These are phyloP conservation scores for Scheffersomyces amazonensis DNA, from an alignment of 805 yeast species.

Conservation along the genomic window DNA sequence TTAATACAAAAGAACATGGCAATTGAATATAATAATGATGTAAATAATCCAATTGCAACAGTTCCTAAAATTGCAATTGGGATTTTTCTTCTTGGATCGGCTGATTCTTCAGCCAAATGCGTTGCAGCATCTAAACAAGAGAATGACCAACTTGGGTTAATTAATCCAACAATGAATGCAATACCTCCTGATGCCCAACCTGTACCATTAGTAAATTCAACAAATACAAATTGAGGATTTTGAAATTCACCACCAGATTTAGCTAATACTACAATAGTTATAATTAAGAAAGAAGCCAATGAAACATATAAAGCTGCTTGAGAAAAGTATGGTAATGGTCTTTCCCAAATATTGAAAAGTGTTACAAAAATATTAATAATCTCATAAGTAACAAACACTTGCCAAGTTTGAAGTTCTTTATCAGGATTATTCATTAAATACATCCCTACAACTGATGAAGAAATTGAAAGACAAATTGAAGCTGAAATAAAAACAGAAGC, in stretches of 20 bases:
- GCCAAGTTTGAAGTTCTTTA: slow-evolving; percentile 47
- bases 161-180: slow-evolving; percentile 67
- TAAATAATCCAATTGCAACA: slow-evolving; percentile 63
- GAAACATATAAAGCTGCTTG: slow-evolving; percentile 50
- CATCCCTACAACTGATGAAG: slow-evolving; percentile 52
- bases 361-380: slow-evolving; percentile 40
- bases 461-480: slow-evolving; percentile 54
- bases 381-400: slow-evolving; percentile 51
- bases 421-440: slow-evolving; percentile 36
- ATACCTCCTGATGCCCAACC: slow-evolving; percentile 61
- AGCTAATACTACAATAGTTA: slow-evolving; percentile 51
- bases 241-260: slow-evolving; percentile 55
- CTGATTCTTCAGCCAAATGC: slow-evolving; percentile 67
- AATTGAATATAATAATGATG: slow-evolving; percentile 51
- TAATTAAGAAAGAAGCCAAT: slow-evolving; percentile 48
- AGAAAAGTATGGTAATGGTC: slow-evolving; percentile 50
- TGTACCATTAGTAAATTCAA: slow-evolving; percentile 49
- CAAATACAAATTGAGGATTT: slow-evolving; percentile 51
- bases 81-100: slow-evolving; percentile 54
- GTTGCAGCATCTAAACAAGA: slow-evolving; percentile 69
- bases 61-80: slow-evolving; percentile 64
- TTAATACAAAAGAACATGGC: slow-evolving; percentile 59
- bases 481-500: slow-evolving; percentile 63
- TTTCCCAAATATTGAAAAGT: slow-evolving; percentile 49
- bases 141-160: slow-evolving; percentile 70